These are phyloP conservation scores for Mycothermus thermophilus DNA, from an alignment of 495 filamentous ascomycete genomes.

Conservation along the genomic window DNA sequence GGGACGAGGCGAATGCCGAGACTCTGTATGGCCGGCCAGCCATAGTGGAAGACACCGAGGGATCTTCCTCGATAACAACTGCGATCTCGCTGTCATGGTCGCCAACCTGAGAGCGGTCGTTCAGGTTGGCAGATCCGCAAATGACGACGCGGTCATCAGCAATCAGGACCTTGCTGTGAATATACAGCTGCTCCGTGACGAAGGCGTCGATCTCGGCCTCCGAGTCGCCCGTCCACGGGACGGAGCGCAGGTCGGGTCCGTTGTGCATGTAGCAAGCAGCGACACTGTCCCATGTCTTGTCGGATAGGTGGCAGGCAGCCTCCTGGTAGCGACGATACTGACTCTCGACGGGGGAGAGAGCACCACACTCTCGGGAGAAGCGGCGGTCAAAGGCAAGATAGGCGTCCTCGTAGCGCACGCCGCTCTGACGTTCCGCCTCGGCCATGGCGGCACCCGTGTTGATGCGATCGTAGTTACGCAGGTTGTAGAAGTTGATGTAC, in stretches of 20 bases:
- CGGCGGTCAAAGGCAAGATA: too few species aligned
- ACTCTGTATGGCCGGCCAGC: constrained; percentile 54
- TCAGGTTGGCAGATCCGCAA: constrained; percentile 85
- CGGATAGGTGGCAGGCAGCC: constrained; percentile 39
- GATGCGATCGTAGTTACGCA: constrained; percentile 85
- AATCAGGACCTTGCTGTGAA: constrained; percentile 88
- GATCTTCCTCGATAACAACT: constrained; percentile 43
- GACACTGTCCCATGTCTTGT: constrained; percentile 59
- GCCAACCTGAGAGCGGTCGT: constrained; percentile 87
- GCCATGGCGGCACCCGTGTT: constrained; percentile 53
- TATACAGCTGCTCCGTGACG: constrained; percentile 86
- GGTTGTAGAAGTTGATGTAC: constrained; percentile 92
- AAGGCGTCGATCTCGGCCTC: constrained; percentile 74
- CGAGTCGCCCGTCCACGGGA: constrained; percentile 66
- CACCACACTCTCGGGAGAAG: too few species aligned
- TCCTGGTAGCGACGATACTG: constrained; percentile 52
- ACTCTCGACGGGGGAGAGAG: constrained; percentile 20
- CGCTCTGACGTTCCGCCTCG: constrained; percentile 49
- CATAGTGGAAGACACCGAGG: constrained; percentile 56
- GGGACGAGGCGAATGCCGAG: constrained; percentile 65
- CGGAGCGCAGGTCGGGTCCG: constrained; percentile 57
- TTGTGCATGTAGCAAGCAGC: constrained; percentile 74
- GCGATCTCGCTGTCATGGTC: constrained; percentile 52
- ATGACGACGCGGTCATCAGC: constrained; percentile 84
- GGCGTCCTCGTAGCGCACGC: constrained; percentile 63